Evolutionary conservation across 2,329 filamentous ascomycete species (phyloP), one percentile per base, ranked within the genome.

Genomic region (Pyricularia grisea): DNA sequence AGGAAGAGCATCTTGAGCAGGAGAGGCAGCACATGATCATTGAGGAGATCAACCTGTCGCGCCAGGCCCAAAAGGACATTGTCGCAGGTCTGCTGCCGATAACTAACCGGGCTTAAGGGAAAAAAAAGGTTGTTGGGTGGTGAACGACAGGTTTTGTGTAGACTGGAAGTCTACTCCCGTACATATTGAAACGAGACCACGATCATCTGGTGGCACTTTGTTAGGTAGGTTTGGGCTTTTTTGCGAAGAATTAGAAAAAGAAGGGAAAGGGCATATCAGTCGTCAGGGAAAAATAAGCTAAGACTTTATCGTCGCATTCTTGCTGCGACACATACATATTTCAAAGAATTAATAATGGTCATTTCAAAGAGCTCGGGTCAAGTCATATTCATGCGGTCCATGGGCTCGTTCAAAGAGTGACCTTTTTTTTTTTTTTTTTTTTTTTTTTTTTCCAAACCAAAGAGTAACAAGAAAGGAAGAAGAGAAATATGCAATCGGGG

Each of bases 1-100:
- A 70, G 1, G 73, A 74, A 42, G 70, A 69, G n/a, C 73, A 74
- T 14, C 70, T 74, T 0, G 73, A 74, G 70, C 70, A 70, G 3
- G 73, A 74, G 70, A 66, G 73, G 4, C 72, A 73, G 65, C 73
- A 74, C 66, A 71, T 74, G 61, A 71, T 73, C 11, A 72, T 72
- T 30, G 73, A 74, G 65, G 72, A 74, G 27, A 70, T 74, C 55
- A 74, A 74, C 67, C 30, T 71, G 58, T 68, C 72, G 0, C 20
- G 72, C 11, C 69, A 72, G 31, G 70, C 71, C 4, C 71, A 73
- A 31, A 64, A 68, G 60, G 72, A 74, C 28, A 68, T 74, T 81
- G n/a, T 33, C 28, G 23, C 66, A 10, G 66, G 66, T 12, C 66
- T 25, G 27, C 42, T 67, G 36, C 66, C 66, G 9, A 20, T 55